Base-by-base conservation (phyloP, 768 basidiomycete species). In the Nidularia sp. region DNA sequence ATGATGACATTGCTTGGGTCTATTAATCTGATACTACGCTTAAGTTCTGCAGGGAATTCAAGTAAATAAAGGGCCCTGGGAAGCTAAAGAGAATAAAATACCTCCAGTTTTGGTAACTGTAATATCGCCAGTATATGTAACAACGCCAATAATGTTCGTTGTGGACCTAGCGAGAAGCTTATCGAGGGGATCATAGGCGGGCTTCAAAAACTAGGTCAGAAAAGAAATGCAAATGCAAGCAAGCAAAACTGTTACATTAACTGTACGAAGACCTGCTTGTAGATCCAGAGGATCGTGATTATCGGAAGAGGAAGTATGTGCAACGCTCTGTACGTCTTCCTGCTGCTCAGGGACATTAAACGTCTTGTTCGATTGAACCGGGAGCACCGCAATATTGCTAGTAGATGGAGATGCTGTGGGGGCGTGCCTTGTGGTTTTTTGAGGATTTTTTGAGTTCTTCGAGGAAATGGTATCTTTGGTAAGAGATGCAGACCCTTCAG, bases 1-100 rank as follows among this genome's bases (percentile, higher is more conserved):
- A 63, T 57, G 31, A 62, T 56, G n/a, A 64, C 64, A 45, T 70
- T 73, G 29, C 80, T 80, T 2, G 79, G 76, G 57, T 88, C 86
- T 6, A 77, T 71, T 12, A 88, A 60, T 7, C 63, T 63, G 13
- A 87, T 52, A 34, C 65, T 74, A 42, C 72, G 62, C 56, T 51
- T 59, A 71, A 68, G 77, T 34, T 84, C 85, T 87, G 52, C 12
- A 52, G 13, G 44, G 42, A 10, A 47, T 45, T 34, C 13, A 31
- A 25, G 18, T 15, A 45, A 41, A 18, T 41, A 18, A 18, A 41
- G 39, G 15, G 3, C 39, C 39, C 4, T 29, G 25, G 25, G 25
- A 41, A 41, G 3, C 15, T 18, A 18, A 12, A 41, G 15, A 41
- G 10, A 18, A 41, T 41, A 12, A 41, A 10, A 41, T 41, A 41